Evolutionary conservation across 2,329 filamentous ascomycete species (phyloP), one percentile per base, ranked within the genome.

Genomic region (Sclerotinia glacialis): DNA sequence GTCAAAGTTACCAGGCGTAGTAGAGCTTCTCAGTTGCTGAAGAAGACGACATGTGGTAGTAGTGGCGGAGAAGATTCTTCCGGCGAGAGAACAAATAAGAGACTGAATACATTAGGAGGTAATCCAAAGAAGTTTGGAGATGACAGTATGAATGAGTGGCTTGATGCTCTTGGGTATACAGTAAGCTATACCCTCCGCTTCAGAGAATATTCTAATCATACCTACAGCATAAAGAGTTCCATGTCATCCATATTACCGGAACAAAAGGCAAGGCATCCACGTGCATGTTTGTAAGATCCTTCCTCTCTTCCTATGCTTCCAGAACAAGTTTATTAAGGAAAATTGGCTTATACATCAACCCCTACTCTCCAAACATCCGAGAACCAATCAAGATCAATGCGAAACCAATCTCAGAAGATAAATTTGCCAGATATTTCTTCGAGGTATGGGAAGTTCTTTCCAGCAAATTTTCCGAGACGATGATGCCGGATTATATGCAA

Each of bases 181-280:
- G 64, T 66, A 54, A 21, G 54, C 23, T 7, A 5, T 31, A 18
- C 6, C 12, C 4, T 28, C 9, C 8, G 1, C 31, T 16, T 55
- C 18, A 2, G 1, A 49, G 16, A 23, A 14, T 16, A 2, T 18
- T 21, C 64, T 66, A 11, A 62, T 26, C 5, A 26, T 61, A 7
- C 0, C 37, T 14, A 11, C 4, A 66, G 64, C 28, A 62, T n/a
- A 55, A 47, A 28, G 49, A 62, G 9, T 59, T 66, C 16, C 21
- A 55, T 1, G 80, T 89, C 26, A 75, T 91, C 54, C 88, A 90
- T 76, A 83, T 91, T 42, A 84, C 87, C 23, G 89, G 89, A 21
- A 91, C 87, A 23, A 91, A 91, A 75, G 89, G 89, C 7, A 91
- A 91, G 75, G 89, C 88, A 40, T 88, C 84, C 72, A 89, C 87